Conservation (phyloP, 495 filamentous ascomycete genomes). For the Alectoria sarmentosa region DNA sequence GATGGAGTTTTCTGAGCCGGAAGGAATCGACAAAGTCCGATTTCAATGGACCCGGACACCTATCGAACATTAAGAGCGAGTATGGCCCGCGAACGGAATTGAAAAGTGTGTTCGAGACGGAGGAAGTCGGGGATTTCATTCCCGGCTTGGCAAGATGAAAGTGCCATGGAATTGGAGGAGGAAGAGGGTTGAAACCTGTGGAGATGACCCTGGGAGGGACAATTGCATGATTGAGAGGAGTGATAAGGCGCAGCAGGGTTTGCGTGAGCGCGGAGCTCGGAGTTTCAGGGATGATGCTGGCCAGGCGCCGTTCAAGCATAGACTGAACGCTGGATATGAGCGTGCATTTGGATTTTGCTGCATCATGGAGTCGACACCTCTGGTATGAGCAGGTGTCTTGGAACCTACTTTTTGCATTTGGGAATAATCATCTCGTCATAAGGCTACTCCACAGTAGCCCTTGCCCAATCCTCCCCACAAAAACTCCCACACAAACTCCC, state of each 20-base stretch:
- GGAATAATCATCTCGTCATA: too few relatives aligned
- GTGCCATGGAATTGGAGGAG: too few relatives aligned
- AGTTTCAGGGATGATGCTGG: not conserved
- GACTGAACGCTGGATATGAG: not conserved
- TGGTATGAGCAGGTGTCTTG: too few relatives aligned
- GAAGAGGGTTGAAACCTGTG: not conserved
- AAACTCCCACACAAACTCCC: too few relatives aligned
- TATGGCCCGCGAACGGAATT: conserved; percentile 5
- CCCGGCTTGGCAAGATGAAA: conserved; percentile 8
- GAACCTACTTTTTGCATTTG: too few relatives aligned
- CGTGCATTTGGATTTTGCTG: not conserved
- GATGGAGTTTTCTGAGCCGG: conserved; percentile 18
- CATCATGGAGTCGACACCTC: not conserved
- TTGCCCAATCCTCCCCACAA: too few relatives aligned
- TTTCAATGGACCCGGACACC: not conserved
- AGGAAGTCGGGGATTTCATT: not conserved
- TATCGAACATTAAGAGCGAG: not conserved
- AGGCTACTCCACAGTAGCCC: too few relatives aligned
- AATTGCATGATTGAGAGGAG: not conserved
- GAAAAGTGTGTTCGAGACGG: conserved; percentile 1
- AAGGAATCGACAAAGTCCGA: not conserved
- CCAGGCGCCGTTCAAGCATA: not conserved
- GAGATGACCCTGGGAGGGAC: not conserved
- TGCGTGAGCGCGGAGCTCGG: not conserved
- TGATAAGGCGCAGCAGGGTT: not conserved